A percentile compares a stretch with the other conserved stretches of the same genome.
These are phyloP conservation scores for Fusarium udum DNA, from an alignment of 2,329 filamentous ascomycete genomes.

Conservation along the genomic window DNA sequence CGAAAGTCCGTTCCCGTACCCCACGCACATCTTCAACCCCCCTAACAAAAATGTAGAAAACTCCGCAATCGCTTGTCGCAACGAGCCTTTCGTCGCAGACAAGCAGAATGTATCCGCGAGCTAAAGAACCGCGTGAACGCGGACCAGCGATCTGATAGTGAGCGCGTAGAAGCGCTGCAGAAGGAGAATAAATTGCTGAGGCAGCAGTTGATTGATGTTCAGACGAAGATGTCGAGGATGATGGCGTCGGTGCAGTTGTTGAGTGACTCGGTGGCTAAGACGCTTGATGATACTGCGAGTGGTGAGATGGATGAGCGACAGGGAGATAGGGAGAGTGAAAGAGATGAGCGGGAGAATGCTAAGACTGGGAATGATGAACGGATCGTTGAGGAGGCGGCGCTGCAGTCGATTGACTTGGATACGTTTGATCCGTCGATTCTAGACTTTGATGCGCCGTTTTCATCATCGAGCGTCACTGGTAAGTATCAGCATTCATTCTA, in stretches of 20 bases:
- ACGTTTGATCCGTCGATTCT: slow-evolving; percentile 7
- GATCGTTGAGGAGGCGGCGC: background rate
- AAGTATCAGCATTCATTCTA: accelerated
- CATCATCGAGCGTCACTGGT: background rate
- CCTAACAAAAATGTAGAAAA: slow-evolving; percentile 31
- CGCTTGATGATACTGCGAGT: slow-evolving; percentile 32
- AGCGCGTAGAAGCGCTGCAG: slow-evolving; percentile 38
- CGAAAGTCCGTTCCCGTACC: background rate
- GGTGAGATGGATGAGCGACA: background rate
- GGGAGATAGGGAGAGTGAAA: background rate
- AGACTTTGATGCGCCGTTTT: slow-evolving; percentile 4
- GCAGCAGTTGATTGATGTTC: slow-evolving; percentile 44
- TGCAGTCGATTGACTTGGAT: background rate
- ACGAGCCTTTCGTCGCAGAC: slow-evolving; percentile 45
- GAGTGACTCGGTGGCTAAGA: slow-evolving; percentile 38
- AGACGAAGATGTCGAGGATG: slow-evolving; percentile 40
- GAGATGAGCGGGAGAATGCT: background rate
- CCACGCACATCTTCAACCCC: background rate
- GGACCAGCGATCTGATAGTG: slow-evolving; percentile 36
- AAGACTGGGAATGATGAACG: accelerated
- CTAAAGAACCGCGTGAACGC: slow-evolving; percentile 37
- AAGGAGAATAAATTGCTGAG: slow-evolving; percentile 41
- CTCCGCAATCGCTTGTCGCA: slow-evolving; percentile 47
- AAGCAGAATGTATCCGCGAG: slow-evolving; percentile 44
- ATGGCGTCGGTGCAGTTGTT: slow-evolving; percentile 40